Percentiles rank a stretch among this genome's conserved stretches.
Evolutionary conservation across 2,329 filamentous ascomycete species (phyloP).

Genomic region (Microcyclospora pomicola): DNA sequence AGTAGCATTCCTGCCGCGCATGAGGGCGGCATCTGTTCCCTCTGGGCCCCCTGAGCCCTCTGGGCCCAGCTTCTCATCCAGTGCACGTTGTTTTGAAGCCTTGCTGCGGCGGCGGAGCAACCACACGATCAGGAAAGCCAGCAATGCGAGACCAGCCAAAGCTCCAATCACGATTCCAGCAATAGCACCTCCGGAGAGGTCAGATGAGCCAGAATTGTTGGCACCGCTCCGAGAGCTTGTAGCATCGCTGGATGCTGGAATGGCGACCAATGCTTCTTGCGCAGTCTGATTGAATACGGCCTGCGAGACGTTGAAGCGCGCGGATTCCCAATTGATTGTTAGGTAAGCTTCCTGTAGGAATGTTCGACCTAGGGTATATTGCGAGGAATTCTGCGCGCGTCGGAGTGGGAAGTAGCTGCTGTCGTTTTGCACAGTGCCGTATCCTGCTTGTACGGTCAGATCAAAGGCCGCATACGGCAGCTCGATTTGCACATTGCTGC

Average conservation of each 20-base stretch:
- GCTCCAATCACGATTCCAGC: slow-evolving; percentile 32
- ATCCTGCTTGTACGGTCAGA: slow-evolving; percentile 30
- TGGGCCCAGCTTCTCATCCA: slow-evolving; percentile 7
- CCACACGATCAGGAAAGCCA: slow-evolving; percentile 21
- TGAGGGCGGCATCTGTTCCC: not conserved
- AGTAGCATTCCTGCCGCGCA: slow-evolving; percentile 7
- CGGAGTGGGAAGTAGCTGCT: slow-evolving; percentile 55
- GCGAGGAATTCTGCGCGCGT: slow-evolving; percentile 37
- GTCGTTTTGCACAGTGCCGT: slow-evolving; percentile 45
- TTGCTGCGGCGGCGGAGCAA: slow-evolving; percentile 13
- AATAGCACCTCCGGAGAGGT: slow-evolving; percentile 25
- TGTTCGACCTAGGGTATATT: slow-evolving; percentile 50
- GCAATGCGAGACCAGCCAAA: slow-evolving; percentile 21
- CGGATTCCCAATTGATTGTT: slow-evolving; percentile 35
- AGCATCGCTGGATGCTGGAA: slow-evolving; percentile 5
- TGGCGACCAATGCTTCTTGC: slow-evolving; percentile 15
- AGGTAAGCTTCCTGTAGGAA: slow-evolving; percentile 56
- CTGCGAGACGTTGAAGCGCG: slow-evolving; percentile 34
- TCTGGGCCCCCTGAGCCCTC: too few relatives aligned
- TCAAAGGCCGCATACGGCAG: slow-evolving; percentile 39
- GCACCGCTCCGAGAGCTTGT: not conserved
- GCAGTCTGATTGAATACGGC: slow-evolving; percentile 15
- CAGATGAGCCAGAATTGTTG: slow-evolving; percentile 2
- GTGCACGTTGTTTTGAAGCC: not conserved
- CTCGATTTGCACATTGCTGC: slow-evolving; percentile 29